Conservation (phyloP, 2,329 filamentous ascomycete genomes). For the Sporothrix brasiliensis region DNA sequence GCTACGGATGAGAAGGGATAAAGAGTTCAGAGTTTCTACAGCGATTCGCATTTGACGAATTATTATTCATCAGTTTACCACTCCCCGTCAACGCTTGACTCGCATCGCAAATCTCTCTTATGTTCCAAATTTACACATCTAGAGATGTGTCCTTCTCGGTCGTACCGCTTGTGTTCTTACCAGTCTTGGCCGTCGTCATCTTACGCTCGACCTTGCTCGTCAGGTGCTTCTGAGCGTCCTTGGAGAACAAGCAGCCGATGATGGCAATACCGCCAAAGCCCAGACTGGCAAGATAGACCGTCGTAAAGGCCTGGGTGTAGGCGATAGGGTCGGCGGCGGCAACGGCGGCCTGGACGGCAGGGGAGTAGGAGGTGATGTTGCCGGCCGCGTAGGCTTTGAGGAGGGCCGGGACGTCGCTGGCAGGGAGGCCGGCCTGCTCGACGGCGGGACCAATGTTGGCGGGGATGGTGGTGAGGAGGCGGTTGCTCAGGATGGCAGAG, state of each 20-base stretch:
- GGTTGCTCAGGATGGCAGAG: slow-evolving; percentile 33
- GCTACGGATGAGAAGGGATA: no score
- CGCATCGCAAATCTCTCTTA: no score
- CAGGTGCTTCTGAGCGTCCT: slow-evolving; percentile 28
- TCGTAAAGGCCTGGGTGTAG: slow-evolving; percentile 29
- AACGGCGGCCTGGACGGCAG: slow-evolving; percentile 20
- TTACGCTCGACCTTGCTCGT: slow-evolving; percentile 29
- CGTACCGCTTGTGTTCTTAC: background rate
- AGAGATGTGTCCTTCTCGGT: slow-evolving; percentile 1
- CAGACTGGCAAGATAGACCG: slow-evolving; percentile 29
- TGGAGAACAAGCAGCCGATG: slow-evolving; percentile 26
- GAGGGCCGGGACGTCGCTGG: background rate
- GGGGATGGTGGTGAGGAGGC: slow-evolving; percentile 41
- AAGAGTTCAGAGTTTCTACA: no score
- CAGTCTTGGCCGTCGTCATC: slow-evolving; percentile 16
- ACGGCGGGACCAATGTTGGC: slow-evolving; percentile 42
- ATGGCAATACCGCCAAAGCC: slow-evolving; percentile 30
- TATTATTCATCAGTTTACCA: no score
- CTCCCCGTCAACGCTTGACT: no score
- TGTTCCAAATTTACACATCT: background rate
- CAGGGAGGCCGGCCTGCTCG: slow-evolving; percentile 41
- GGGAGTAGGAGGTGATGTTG: slow-evolving; percentile 8
- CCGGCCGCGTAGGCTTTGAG: slow-evolving; percentile 14
- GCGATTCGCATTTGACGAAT: no score
- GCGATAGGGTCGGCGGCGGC: slow-evolving; percentile 10